These are phyloP conservation scores for Chaetothyriales sp. DNA, from an alignment of 2,329 filamentous ascomycete genomes.

Conservation along the genomic window DNA sequence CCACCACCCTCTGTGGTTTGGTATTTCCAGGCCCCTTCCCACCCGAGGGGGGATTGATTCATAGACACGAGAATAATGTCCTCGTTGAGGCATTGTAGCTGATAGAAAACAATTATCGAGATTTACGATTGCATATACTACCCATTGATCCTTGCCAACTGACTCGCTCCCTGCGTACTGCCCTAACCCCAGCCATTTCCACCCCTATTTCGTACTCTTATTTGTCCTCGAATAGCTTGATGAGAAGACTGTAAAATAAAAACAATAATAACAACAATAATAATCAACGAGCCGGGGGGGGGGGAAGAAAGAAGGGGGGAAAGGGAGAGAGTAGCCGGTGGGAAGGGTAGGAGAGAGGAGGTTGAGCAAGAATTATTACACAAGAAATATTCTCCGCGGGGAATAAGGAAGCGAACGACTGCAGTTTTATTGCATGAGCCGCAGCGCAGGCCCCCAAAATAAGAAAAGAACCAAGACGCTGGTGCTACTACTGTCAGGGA, in stretches of 20 bases:
- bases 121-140: background rate
- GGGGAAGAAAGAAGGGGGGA: too few relatives aligned
- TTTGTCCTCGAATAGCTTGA: background rate
- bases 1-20: too few relatives aligned
- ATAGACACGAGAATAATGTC: too few relatives aligned
- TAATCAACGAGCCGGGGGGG: too few relatives aligned
- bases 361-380: background rate
- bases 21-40: too few relatives aligned
- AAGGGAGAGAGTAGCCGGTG: too few relatives aligned
- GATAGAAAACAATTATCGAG: background rate
- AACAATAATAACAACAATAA: background rate
- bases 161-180: background rate
- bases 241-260: background rate
- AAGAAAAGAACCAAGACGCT: too few relatives aligned
- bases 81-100: background rate
- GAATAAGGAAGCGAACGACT: background rate
- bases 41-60: too few relatives aligned
- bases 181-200: too few relatives aligned
- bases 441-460: background rate
- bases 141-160: background rate
- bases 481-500: background rate
- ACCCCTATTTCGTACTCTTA: background rate
- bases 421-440: background rate
- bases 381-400: background rate
- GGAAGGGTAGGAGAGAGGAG: background rate